Evolutionary conservation across 768 basidiomycete species (phyloP).

Genomic region (Calocera viscosa): DNA sequence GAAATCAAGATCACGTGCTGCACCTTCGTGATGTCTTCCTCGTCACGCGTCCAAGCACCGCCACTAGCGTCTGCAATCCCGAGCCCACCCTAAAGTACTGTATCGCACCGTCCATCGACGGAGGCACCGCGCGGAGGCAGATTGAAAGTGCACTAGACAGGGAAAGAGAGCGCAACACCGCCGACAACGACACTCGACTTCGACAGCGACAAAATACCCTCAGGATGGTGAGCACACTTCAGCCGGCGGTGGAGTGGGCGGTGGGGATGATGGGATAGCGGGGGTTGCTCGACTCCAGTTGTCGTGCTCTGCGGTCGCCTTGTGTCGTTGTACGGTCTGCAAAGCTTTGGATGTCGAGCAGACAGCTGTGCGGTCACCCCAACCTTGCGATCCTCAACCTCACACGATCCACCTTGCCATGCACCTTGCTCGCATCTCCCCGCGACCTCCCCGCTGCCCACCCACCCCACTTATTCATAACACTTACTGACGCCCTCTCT

Average conservation of each 20-base stretch:
- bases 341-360: too few species aligned
- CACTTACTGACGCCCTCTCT: background rate
- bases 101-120: background rate
- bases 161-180: background rate
- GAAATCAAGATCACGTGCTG: background rate
- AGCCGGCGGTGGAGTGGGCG: background rate
- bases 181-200: background rate
- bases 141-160: background rate
- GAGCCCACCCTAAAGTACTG: background rate
- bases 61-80: background rate
- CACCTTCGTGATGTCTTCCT: background rate
- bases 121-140: background rate
- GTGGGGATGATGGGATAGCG: background rate
- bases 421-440: background rate
- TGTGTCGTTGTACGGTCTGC: too few species aligned
- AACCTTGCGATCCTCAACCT: too few species aligned
- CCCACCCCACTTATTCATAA: background rate
- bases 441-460: background rate
- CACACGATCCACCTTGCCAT: background rate
- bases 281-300: too few species aligned
- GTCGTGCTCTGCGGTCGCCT: background rate
- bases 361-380: too few species aligned
- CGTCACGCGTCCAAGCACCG: background rate
- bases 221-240: background rate
- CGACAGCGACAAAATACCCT: slow-evolving; percentile 1